Evolutionary conservation across 306 rosid genomes (phyloP).

Genomic region (Malus domestica): DNA sequence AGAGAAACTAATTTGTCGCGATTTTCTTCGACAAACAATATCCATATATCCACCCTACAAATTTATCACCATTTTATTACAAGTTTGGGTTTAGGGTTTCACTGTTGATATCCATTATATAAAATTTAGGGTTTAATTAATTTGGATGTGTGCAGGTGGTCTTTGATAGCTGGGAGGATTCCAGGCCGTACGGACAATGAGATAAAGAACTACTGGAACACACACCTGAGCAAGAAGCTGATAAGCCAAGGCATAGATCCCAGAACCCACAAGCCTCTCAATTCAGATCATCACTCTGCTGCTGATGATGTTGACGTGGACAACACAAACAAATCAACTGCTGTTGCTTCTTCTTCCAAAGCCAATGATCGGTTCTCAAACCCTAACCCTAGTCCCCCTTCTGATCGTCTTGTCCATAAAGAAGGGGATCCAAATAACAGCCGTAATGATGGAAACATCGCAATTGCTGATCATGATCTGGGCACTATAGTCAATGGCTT

Average conservation of each 20-base stretch:
- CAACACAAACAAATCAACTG: background rate
- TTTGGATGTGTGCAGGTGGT: constrained; percentile 47
- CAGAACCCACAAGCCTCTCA: constrained; percentile 75
- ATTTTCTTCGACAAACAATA: background rate
- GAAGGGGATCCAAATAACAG: background rate
- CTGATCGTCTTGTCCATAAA: background rate
- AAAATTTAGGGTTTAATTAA: background rate
- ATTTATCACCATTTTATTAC: background rate
- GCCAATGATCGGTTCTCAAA: background rate
- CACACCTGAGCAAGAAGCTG: constrained; percentile 84
- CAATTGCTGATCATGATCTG: background rate
- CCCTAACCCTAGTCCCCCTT: constrained; percentile 2
- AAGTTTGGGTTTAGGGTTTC: constrained; percentile 11
- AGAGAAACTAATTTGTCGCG: too few relatives aligned
- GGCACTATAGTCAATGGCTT: background rate
- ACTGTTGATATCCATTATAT: background rate
- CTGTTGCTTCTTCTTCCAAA: background rate
- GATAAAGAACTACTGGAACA: constrained; percentile 88
- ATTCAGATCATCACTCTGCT: constrained; percentile 1
- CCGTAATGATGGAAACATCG: background rate
- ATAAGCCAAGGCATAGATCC: constrained; percentile 92
- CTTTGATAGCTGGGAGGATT: constrained; percentile 88
- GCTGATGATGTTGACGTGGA: background rate
- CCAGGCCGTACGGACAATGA: constrained; percentile 88
- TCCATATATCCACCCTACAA: background rate